Evolutionary conservation across 768 basidiomycete species (phyloP).

Genomic region (Leccinum disarticulatum): DNA sequence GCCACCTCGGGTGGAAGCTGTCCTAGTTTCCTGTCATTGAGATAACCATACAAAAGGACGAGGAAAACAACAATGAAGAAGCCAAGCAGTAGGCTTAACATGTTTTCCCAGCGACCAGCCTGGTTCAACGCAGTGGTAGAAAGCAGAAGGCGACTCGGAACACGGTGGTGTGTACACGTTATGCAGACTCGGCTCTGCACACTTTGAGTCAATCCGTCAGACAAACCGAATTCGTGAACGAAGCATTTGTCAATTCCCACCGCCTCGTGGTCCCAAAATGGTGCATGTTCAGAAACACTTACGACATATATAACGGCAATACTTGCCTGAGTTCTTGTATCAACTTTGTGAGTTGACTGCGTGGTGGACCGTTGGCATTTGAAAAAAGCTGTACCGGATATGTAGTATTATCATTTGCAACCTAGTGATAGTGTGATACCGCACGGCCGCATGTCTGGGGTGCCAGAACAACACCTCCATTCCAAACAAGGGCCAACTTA

Average conservation of each 20-base stretch:
- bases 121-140: background rate
- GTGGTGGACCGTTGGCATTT: background rate
- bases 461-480: background rate
- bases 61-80: conserved; percentile 7
- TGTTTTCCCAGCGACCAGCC: conserved; percentile 6
- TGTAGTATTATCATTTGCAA: background rate
- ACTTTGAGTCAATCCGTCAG: background rate
- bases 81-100: conserved; percentile 16
- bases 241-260: background rate
- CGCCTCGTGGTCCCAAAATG: background rate
- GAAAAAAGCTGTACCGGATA: background rate
- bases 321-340: background rate
- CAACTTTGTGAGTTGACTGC: background rate
- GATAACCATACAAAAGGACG: conserved; percentile 38
- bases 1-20: conserved; percentile 47
- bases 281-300: background rate
- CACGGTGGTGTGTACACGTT: background rate
- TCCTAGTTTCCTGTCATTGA: conserved; percentile 58
- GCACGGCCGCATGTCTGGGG: background rate
- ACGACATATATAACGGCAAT: background rate
- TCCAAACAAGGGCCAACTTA: background rate
- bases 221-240: background rate
- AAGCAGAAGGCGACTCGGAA: background rate
- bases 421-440: background rate
- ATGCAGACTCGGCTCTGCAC: background rate